Evolutionary conservation across 2,329 filamentous ascomycete species (phyloP), one percentile per base, ranked within the genome.

Genomic region (Coniochaeta ligniaria): DNA sequence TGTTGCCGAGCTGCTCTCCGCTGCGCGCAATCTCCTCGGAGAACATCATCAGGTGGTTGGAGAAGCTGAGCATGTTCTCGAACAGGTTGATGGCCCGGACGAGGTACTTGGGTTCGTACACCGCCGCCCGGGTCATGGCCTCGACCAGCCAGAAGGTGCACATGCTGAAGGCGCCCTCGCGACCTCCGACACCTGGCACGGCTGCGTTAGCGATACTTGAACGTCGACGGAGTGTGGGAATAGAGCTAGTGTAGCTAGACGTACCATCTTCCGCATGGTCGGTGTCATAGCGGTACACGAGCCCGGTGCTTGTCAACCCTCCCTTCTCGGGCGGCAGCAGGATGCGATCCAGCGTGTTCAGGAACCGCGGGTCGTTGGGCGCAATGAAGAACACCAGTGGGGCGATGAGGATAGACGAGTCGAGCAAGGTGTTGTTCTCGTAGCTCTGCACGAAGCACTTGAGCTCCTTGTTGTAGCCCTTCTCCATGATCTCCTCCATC

Each of bases 111-210:
- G 78, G 76, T 64, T 90, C 85, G 70, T 89, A 88, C 56, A 79
- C 75, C 65, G 82, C 76, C 65, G 88, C 88, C 35, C 89, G 81
- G 33, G 88, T 90, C 74, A 92, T 81, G 26, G 89, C 88, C 73
- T 92, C 90, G 14, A 92, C 88, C 0, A 92, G 83, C 90, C 90
- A 92, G 71, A 92, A 92, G 0, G 89, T 92, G 69, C 89, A 91
- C 88, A 92, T 92, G 68, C 83, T 86, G 70, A 92, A 92, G 22
- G 89, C 88, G 24, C 90, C 90, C 73, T 92, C 89, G 58, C 82
- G 80, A 20, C 89, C 89, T 41, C 88, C 88, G 9, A 92, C 87
- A 33, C 88, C 87, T 89, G 65, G 60, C 16, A 6, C 63, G 38
- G 56, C 36, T 22, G 8, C 66, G 59, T 60, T 59, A 41, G 50